phyloP scores from a whole-genome alignment of 371 early-diverging fungal genomes.

The Rhizopus stolonifer region DNA sequence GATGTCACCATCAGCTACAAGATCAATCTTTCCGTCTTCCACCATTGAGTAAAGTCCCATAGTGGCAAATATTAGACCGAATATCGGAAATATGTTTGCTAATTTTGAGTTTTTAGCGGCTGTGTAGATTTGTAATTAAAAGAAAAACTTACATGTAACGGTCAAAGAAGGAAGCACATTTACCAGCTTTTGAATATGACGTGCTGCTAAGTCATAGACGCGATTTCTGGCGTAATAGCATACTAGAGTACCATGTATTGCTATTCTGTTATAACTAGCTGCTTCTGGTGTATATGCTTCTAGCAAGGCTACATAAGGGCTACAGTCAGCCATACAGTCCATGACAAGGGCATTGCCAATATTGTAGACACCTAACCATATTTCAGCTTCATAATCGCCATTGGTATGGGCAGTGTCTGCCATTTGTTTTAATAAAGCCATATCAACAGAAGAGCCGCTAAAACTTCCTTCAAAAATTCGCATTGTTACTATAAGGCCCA shows the following conservation, averaged over 20 bases:
- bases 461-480: conserved; percentile 58
- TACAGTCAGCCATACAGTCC: conserved; percentile 34
- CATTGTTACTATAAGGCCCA: conserved; percentile 48
- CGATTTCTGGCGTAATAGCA: conserved; percentile 39
- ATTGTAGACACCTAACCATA: conserved; percentile 45
- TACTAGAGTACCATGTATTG: conserved; percentile 43
- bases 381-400: conserved; percentile 46
- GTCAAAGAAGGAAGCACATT: conserved; percentile 34
- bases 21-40: conserved; percentile 32
- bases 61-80: conserved; percentile 41
- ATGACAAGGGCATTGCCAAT: conserved; percentile 38
- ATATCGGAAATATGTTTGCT: conserved; percentile 45
- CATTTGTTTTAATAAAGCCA: conserved; percentile 44
- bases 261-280: conserved; percentile 40
- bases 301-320: conserved; percentile 36
- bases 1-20: conserved; percentile 14
- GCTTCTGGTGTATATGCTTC: conserved; percentile 35
- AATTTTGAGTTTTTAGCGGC: no score
- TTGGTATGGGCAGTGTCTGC: conserved; percentile 48
- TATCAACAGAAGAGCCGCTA: conserved; percentile 39
- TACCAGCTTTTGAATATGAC: conserved; percentile 29
- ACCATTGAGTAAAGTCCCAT: conserved; percentile 41
- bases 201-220: conserved; percentile 25
- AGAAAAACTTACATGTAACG: conserved; percentile 32
- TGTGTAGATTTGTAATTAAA: no score